Percentiles rank a stretch among this genome's conserved stretches.
phyloP scores from a whole-genome alignment of 305 asterid genomes.

The Solanum hybrid region DNA sequence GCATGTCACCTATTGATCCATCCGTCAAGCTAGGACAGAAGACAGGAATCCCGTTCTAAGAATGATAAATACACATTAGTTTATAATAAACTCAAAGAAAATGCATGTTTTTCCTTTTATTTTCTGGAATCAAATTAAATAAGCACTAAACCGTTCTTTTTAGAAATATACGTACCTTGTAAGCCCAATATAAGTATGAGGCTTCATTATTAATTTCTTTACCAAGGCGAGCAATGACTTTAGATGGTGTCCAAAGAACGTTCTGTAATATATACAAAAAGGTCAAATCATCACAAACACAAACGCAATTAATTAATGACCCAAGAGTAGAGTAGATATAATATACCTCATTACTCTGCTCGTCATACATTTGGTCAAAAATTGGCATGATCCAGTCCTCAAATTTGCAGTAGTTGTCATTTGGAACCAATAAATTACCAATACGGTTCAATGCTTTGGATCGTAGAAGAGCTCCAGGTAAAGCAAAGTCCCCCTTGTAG shows the following conservation, averaged over 20 bases:
- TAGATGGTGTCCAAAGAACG: constrained; percentile 80
- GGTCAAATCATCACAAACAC: too few relatives aligned
- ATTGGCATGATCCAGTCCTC: constrained; percentile 93
- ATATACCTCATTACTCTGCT: constrained; percentile 47
- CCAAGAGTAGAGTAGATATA: too few relatives aligned
- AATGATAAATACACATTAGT: background rate
- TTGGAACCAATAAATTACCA: constrained; percentile 89
- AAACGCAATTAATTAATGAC: too few relatives aligned
- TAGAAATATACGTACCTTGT: constrained; percentile 33
- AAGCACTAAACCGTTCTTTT: background rate
- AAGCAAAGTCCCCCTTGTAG: constrained; percentile 70
- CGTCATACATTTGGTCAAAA: constrained; percentile 78
- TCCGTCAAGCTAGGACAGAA: constrained; percentile 87
- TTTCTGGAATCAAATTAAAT: background rate
- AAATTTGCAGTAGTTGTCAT: constrained; percentile 89
- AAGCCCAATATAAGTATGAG: constrained; percentile 90
- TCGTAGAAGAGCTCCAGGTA: constrained; percentile 30
- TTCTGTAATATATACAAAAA: constrained; percentile 32
- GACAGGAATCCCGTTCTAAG: constrained; percentile 66
- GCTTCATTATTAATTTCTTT: constrained; percentile 72
- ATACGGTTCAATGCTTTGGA: constrained; percentile 87
- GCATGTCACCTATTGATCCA: constrained; percentile 90
- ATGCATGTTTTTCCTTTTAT: background rate
- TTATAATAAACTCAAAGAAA: too few relatives aligned
- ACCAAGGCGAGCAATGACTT: constrained; percentile 83